phyloP scores from a whole-genome alignment of 2,329 filamentous ascomycete genomes.

The Phoma herbarum region DNA sequence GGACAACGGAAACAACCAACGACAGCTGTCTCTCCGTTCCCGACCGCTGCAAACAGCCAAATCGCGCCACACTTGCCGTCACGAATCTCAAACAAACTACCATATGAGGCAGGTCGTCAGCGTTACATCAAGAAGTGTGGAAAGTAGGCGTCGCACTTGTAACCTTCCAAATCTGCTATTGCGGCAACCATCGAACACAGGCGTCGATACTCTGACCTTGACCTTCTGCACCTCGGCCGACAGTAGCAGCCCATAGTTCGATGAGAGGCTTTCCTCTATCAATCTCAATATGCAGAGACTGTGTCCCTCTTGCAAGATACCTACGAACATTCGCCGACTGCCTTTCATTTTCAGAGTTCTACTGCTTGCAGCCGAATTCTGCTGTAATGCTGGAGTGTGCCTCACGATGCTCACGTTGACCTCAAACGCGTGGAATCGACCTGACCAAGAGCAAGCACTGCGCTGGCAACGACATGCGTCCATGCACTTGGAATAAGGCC shows the following conservation, averaged over 20 bases:
- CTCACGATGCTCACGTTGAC: not conserved
- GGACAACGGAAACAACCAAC: conserved; percentile 16
- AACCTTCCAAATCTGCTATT: conserved; percentile 10
- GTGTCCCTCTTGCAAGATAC: not conserved
- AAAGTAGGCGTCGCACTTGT: conserved; percentile 17
- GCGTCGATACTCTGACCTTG: not conserved
- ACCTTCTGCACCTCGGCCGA: not conserved
- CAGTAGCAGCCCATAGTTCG: not conserved
- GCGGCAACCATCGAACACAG: too few relatives aligned
- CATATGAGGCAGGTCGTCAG: conserved; percentile 5
- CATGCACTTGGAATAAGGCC: not conserved
- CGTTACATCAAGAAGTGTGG: conserved; percentile 8
- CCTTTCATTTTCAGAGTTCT: not conserved
- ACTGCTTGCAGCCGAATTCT: not conserved
- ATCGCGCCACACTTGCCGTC: not conserved
- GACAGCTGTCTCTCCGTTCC: conserved; percentile 1
- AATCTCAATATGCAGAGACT: too few relatives aligned
- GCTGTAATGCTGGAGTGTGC: not conserved
- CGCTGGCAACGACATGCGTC: too few relatives aligned
- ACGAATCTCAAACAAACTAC: not conserved
- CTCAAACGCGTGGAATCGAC: too few relatives aligned
- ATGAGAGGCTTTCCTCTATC: too few relatives aligned
- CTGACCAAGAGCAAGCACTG: not conserved
- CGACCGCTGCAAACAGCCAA: conserved; percentile 10
- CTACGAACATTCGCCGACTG: not conserved